Base-by-base conservation (phyloP, 768 basidiomycete species). In the Leccinum aurantiacum region DNA sequence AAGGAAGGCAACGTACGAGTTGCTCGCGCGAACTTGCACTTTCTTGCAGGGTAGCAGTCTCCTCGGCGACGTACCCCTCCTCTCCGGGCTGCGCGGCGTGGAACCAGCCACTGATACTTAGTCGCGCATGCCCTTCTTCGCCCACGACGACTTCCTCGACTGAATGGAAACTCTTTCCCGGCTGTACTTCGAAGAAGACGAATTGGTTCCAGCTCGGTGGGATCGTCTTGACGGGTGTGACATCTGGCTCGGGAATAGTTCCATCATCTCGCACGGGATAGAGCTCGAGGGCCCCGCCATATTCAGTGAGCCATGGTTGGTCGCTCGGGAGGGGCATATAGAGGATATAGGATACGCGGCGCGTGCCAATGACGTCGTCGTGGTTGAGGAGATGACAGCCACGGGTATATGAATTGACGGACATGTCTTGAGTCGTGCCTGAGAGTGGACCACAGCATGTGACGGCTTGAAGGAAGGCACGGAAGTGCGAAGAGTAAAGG, bases 31-130 rank as follows among this genome's bases (percentile, higher is more conserved):
- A 95, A 74, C 93, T 95, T 74, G 90, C 87, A 73, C 88, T 93
- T 74, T 91, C 89, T 33, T 81, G 65, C 54, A 82, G 79, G 29
- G 69, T 73, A 41, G 74, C 68, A 15, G 68, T 69, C 13, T 75
- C 60, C 48, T 87, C 86, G 0, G 79, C 76, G 51, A 84, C 79
- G 67, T 92, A 93, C 0, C 92, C 95, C 41, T 94, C 90, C 72
- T 98, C 96, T 11, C 91, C 93, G 63, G 90, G 87, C 68, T 96
- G 87, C 0, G 93, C 89, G 24, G 88, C 86, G 71, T 98, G 96
- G 77, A 98, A 98, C 96, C 96, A 98, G 7, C 96, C 96, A 66
- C 91, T 94, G 67, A 98, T 91, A 64, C 91, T 93, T 66, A 98
- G 75, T 37, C 96, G 79, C 66, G 89, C 82, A 48, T 86, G 76